Evolutionary conservation across 805 yeast genomes (phyloP).

Genomic region (Candida sakaeoensis): DNA sequence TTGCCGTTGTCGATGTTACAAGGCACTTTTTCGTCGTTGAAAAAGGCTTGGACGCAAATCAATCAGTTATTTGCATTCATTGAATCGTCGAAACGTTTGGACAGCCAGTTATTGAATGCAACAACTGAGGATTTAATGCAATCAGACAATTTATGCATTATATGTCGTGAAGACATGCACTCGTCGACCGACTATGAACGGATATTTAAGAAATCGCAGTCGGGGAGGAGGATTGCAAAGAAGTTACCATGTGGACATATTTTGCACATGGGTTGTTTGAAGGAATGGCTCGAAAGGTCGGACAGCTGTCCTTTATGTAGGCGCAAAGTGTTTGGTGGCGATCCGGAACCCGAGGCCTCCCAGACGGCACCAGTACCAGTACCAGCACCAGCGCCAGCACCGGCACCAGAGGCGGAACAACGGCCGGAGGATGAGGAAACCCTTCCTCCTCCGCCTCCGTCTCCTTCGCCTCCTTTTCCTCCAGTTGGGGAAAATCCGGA

Average conservation of each 20-base stretch:
- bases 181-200: constrained; percentile 35
- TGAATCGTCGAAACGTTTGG: constrained; percentile 60
- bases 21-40: constrained; percentile 42
- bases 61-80: constrained; percentile 47
- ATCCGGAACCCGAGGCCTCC: constrained; percentile 1
- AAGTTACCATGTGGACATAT: constrained; percentile 82
- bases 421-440: neutral
- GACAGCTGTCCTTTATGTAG: constrained; percentile 94
- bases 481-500: too few species aligned
- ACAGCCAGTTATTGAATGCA: constrained; percentile 61
- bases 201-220: constrained; percentile 14
- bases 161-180: constrained; percentile 88
- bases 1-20: constrained; percentile 40
- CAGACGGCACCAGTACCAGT: neutral
- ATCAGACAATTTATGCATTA: constrained; percentile 69
- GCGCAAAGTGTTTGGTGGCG: constrained; percentile 47
- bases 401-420: constrained; percentile 1
- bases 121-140: constrained; percentile 51
- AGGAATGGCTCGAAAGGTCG: constrained; percentile 89
- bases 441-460: too few species aligned
- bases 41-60: constrained; percentile 26
- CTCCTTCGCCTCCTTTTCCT: too few species aligned
- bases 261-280: constrained; percentile 83
- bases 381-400: neutral
- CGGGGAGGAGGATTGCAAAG: constrained; percentile 57